Conservation (phyloP, 2,329 filamentous ascomycete genomes). For the Myriosclerotinia curreyana region DNA sequence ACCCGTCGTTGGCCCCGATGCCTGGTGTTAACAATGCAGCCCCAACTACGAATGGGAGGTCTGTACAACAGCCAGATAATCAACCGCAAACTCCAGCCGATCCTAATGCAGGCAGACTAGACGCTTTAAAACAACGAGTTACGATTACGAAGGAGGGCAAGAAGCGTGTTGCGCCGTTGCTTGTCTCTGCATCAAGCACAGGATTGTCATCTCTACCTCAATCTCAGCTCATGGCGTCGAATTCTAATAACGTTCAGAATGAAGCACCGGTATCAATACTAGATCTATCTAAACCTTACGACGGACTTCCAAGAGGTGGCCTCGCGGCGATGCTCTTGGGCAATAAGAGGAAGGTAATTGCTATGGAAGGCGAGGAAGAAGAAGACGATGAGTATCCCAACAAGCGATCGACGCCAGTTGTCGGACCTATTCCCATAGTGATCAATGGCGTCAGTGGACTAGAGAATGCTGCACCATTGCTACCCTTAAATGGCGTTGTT, state of each 20-base stretch:
- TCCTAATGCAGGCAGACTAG: constrained; percentile 56
- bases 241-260: constrained; percentile 60
- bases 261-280: constrained; percentile 79
- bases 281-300: constrained; percentile 89
- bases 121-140: constrained; percentile 81
- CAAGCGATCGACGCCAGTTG: constrained; percentile 57
- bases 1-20: constrained; percentile 33
- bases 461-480: constrained; percentile 66
- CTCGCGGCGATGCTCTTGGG: constrained; percentile 82
- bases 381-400: constrained; percentile 64
- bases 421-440: constrained; percentile 71
- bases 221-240: constrained; percentile 78
- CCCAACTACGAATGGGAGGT: constrained; percentile 30
- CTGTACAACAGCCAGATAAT: constrained; percentile 41
- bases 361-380: constrained; percentile 50
- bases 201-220: constrained; percentile 87
- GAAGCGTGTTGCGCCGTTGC: constrained; percentile 86
- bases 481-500: constrained; percentile 57
- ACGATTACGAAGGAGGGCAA: constrained; percentile 96
- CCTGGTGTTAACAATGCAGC: constrained; percentile 27
- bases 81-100: constrained; percentile 43
- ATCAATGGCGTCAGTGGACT: constrained; percentile 74
- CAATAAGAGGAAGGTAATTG: constrained; percentile 82
- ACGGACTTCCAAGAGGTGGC: constrained; percentile 87
- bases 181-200: constrained; percentile 85